Conservation (phyloP, 306 rosid species). For the Betula pendula region DNA sequence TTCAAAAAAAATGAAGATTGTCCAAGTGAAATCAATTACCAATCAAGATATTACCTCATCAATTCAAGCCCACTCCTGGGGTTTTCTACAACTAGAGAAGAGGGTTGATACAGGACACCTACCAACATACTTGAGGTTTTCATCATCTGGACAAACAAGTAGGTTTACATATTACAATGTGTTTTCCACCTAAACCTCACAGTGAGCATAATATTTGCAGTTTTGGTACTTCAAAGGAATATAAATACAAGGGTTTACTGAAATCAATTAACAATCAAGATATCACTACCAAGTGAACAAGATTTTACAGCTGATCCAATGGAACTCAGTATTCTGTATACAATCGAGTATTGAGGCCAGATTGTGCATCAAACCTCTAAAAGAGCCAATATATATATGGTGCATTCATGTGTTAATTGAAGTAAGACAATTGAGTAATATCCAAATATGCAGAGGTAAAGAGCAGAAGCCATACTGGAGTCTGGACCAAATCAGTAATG, state of each 20-base stretch:
- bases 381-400: background rate
- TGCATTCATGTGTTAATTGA: too few relatives aligned
- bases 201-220: slow-evolving; percentile 8
- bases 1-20: too few relatives aligned
- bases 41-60: background rate
- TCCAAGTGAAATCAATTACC: background rate
- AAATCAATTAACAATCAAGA: background rate
- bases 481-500: too few relatives aligned
- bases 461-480: too few relatives aligned
- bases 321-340: background rate
- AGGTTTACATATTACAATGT: slow-evolving; percentile 9
- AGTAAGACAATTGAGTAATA: too few relatives aligned
- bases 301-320: background rate
- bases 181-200: slow-evolving; percentile 25
- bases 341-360: background rate
- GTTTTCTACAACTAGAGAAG: background rate
- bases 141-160: slow-evolving; percentile 35
- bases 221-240: slow-evolving; percentile 3
- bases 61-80: background rate
- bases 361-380: background rate
- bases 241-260: background rate
- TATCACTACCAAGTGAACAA: background rate
- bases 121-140: slow-evolving; percentile 23
- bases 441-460: too few relatives aligned
- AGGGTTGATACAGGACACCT: too few relatives aligned